phyloP scores from a whole-genome alignment of 768 basidiomycete genomes.

The Scleroderma bovista region DNA sequence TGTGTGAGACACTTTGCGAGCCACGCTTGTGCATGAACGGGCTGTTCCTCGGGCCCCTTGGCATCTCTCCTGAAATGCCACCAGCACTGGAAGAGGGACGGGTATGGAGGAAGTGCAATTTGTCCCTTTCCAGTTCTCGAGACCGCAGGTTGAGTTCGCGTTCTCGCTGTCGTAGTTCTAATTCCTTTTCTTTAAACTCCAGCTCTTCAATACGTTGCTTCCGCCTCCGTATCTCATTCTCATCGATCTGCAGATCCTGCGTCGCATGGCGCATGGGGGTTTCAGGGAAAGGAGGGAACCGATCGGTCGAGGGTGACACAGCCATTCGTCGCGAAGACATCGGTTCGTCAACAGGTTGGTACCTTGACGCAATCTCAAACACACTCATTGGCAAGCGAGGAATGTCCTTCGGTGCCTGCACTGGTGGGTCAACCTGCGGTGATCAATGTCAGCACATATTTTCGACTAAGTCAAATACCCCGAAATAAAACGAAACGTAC shows the following conservation, averaged over 20 bases:
- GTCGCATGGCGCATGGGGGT: constrained; percentile 10
- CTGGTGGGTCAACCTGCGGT: constrained; percentile 42
- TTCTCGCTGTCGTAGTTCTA: constrained; percentile 47
- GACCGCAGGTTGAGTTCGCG: constrained; percentile 48
- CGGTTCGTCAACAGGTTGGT: constrained; percentile 42
- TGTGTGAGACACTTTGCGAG: constrained; percentile 25
- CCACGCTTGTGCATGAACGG: constrained; percentile 25
- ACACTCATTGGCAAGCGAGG: constrained; percentile 63
- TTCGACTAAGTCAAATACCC: not conserved
- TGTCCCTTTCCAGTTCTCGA: constrained; percentile 55
- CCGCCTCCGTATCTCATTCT: constrained; percentile 27
- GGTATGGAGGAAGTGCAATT: constrained; percentile 35
- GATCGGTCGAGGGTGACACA: constrained; percentile 29
- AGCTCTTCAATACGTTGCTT: constrained; percentile 44
- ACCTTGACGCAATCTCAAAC: constrained; percentile 56
- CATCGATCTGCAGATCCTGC: constrained; percentile 15
- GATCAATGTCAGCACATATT: constrained; percentile 1
- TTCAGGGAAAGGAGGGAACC: constrained; percentile 23
- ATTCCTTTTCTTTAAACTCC: constrained; percentile 52
- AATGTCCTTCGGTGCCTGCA: constrained; percentile 54
- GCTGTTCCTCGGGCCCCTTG: constrained; percentile 20
- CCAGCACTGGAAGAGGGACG: constrained; percentile 23
- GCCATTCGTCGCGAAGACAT: constrained; percentile 36
- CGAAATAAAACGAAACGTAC: constrained; percentile 34
- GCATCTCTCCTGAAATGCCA: constrained; percentile 16